Base-by-base conservation (phyloP, 179 eudicot genomes). In the Heliamphora pulchella region DNA sequence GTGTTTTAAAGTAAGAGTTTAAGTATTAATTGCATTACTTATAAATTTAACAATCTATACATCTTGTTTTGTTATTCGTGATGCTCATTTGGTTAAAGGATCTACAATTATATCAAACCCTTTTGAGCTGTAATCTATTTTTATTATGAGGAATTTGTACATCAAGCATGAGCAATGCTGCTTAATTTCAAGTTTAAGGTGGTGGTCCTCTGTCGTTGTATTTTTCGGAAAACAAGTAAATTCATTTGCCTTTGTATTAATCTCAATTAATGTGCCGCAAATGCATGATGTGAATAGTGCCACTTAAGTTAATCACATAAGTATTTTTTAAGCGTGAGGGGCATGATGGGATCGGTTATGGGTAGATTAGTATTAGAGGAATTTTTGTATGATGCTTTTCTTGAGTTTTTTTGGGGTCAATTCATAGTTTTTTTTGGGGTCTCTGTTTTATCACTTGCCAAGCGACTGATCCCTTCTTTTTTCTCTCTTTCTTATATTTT, bases 131-230 rank as follows among this genome's bases (percentile, higher is more conserved):
- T 75, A 57, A 8, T 58, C 66, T n/a, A 8, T 31, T 70, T 46
- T 18, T 18, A 9, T 2, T 2, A 0, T 0, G 2, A 18, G 57
- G 48, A 58, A 13, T 43, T 44, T 6, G 43, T 46, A n/a, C n/a
- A 75, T 18, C 17, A n/a, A n/a, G 14, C 65, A 59, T 0, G 53
- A 18, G 2, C 41, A 17, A 14, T 3, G 47, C 20, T 31, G 11
- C 76, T 72, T 57, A 17, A 20, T 76, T 77, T 50, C 54, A 47
- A 63, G 47, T 77, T 77, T 64, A 65, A 74, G 31, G 31, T 31
- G 62, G 51, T 31, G 50, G 61, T 7, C 15, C 71, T 6, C 3
- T 48, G 1, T 20, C 11, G 47, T 63, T 63, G 55, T 2, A 18
- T 9, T 11, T 0, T 18, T 11, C 5, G 47, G n/a, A 51, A 22